Evolutionary conservation across 1,284 basidiomycete genomes (phyloP), one percentile per base, ranked within the genome.

Genomic region (Ustilago vetiveriae): DNA sequence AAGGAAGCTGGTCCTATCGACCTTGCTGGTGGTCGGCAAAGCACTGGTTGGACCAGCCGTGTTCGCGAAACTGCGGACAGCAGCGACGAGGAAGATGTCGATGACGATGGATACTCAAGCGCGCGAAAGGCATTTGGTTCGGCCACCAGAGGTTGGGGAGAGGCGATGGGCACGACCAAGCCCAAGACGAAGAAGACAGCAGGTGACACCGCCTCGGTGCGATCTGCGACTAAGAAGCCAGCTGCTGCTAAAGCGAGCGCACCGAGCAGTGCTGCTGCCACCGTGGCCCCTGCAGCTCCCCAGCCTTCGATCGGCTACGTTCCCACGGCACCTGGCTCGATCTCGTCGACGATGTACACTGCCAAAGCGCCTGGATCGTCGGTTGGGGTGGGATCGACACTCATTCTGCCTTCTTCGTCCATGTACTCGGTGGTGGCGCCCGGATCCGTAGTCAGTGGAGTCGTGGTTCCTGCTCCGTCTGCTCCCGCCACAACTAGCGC

Each of bases 81-180:
- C 38, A 76, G 74, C 43, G 75, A 76, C 45, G 78, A 81, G n/a
- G 78, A 79, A 21, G 51, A 66, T 17, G 66, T n/a, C 3, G 73
- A 56, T 33, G 56, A 38, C 19, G 72, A 74, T 42, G 71, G 44
- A 1, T 81, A 81, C 58, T 55, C 57, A 21, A 66, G 54, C 4
- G 79, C 79, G 6, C 60, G 79, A 4, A 70, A 72, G 53, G 74
- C 75, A 26, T 79, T 81, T 30, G 68, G 76, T 23, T 73, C 66
- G 29, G 72, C 76, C 5, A 75, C 66, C 19, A 57, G 73, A 7
- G 62, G 72, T 23, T 70, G 63, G 43, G 77, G 77, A 21, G 63
- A 72, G 43, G 76, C 77, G 11, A 78, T 60, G 39, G 78, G 78
- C 6, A 63, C 57, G 10, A 36, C 41, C 41, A 64, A 67, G 58